Percentiles rank a stretch among this genome's conserved stretches.
These are phyloP conservation scores for Kalmusia sp. DNA, from an alignment of 2,329 filamentous ascomycete species.

Conservation along the genomic window DNA sequence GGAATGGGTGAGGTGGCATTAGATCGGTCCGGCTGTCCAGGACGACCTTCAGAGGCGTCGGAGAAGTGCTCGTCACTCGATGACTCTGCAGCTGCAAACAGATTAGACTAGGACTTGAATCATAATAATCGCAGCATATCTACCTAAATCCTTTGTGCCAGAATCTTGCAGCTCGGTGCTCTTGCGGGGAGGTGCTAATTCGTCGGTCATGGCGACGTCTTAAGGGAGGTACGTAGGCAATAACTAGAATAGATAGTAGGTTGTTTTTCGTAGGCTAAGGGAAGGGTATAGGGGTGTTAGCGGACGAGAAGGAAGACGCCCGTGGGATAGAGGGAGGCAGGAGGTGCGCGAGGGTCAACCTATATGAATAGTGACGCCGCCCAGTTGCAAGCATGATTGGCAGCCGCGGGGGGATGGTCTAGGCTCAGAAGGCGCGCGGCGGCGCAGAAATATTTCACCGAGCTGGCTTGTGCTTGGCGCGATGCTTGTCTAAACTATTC, in stretches of 20 bases:
- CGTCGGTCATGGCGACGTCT: constrained; percentile 44
- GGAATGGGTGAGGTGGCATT: constrained; percentile 62
- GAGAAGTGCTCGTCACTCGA: constrained; percentile 70
- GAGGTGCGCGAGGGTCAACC: background rate
- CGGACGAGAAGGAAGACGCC: background rate
- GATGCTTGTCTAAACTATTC: constrained; percentile 39
- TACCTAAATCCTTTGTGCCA: constrained; percentile 64
- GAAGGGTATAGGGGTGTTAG: background rate
- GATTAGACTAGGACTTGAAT: constrained; percentile 19
- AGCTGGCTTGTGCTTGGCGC: constrained; percentile 20
- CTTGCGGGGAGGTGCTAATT: constrained; percentile 61
- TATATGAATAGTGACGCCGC: background rate
- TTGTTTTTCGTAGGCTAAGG: background rate
- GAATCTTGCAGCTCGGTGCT: constrained; percentile 63
- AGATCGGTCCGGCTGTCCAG: constrained; percentile 43
- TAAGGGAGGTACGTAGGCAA: background rate
- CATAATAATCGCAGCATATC: constrained; percentile 17
- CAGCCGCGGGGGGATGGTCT: constrained; percentile 4
- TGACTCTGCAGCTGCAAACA: constrained; percentile 35
- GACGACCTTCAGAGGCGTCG: constrained; percentile 66
- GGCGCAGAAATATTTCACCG: constrained; percentile 31
- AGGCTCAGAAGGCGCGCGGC: constrained; percentile 12
- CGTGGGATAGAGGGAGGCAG: background rate
- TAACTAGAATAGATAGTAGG: background rate
- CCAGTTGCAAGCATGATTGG: background rate